These are phyloP conservation scores for Serendipita sp. DNA, from an alignment of 768 basidiomycete genomes.

Conservation along the genomic window DNA sequence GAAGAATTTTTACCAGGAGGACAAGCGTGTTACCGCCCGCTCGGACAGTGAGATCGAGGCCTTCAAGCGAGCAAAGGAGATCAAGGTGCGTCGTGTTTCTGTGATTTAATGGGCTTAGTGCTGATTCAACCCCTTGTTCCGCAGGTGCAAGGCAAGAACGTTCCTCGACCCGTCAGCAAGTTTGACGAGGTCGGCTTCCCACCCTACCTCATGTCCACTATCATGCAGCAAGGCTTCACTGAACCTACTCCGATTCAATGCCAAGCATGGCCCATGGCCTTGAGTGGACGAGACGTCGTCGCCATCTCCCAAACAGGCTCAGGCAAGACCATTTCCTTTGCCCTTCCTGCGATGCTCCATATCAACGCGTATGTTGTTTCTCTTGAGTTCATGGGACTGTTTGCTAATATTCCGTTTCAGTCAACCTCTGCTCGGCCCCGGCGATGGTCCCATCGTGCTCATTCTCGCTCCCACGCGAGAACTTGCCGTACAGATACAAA, in stretches of 20 bases:
- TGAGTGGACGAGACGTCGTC: conserved; percentile 84
- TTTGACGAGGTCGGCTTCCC: conserved; percentile 97
- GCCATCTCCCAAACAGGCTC: conserved; percentile 98
- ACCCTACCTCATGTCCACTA: conserved; percentile 86
- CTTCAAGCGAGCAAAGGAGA: conserved; percentile 70
- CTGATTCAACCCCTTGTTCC: background rate
- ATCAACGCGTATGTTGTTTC: conserved; percentile 77
- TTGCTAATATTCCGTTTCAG: conserved; percentile 24
- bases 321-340: conserved; percentile 97
- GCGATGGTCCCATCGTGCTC: conserved; percentile 94
- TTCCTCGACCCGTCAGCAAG: conserved; percentile 77
- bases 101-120: background rate
- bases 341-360: conserved; percentile 97
- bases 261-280: conserved; percentile 98
- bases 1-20: conserved; percentile 95
- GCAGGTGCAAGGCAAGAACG: conserved; percentile 72
- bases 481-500: conserved; percentile 96
- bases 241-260: conserved; percentile 92
- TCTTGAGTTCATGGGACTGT: background rate
- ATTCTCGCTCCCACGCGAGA: conserved; percentile 97
- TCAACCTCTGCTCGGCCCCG: conserved; percentile 82
- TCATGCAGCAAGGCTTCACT: conserved; percentile 85
- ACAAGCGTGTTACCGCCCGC: conserved; percentile 62
- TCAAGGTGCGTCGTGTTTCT: conserved; percentile 40
- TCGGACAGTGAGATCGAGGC: conserved; percentile 79